A percentile compares a stretch with the other conserved stretches of the same genome.
Evolutionary conservation across 805 yeast species (phyloP).

Genomic region (Candida taoyuanica): DNA sequence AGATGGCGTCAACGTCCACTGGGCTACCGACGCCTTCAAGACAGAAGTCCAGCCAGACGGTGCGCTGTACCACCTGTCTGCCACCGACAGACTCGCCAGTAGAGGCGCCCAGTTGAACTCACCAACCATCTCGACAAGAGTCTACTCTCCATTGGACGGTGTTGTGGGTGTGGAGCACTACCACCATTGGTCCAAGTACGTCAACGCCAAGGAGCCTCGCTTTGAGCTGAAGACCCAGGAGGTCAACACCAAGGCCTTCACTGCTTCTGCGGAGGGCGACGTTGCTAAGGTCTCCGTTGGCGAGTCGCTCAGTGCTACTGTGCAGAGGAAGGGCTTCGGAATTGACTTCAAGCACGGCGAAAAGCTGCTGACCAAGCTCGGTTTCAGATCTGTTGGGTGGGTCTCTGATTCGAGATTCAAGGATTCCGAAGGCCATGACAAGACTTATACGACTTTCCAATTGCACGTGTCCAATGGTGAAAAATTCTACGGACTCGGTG

Average conservation of each 20-base stretch:
- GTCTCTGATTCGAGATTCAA: constrained; percentile 17
- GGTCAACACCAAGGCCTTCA: constrained; percentile 5
- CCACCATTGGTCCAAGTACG: constrained; percentile 21
- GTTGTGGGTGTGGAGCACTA: constrained; percentile 21
- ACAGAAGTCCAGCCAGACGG: constrained; percentile 15
- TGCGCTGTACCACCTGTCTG: constrained; percentile 14
- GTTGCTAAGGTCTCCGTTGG: constrained; percentile 9
- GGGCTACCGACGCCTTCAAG: constrained; percentile 22
- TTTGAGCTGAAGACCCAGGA: constrained; percentile 12
- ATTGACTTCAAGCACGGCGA: constrained; percentile 17
- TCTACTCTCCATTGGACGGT: constrained; percentile 16
- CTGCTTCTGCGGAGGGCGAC: constrained; percentile 6
- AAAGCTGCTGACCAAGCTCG: constrained; percentile 19
- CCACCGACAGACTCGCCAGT: constrained; percentile 8
- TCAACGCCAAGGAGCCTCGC: constrained; percentile 15
- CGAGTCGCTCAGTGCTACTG: constrained; percentile 10
- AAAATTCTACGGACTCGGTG: constrained; percentile 23
- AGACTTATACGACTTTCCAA: constrained; percentile 18
- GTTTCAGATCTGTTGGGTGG: constrained; percentile 24
- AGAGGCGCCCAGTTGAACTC: constrained; percentile 20
- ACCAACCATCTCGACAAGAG: constrained; percentile 22
- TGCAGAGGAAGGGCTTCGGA: constrained; percentile 18
- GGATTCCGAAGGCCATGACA: constrained; percentile 7
- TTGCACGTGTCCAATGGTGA: constrained; percentile 22
- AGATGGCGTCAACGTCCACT: constrained; percentile 17